phyloP scores from a whole-genome alignment of 352 stramenopile genomes.

The Phytophthora nicotianae region DNA sequence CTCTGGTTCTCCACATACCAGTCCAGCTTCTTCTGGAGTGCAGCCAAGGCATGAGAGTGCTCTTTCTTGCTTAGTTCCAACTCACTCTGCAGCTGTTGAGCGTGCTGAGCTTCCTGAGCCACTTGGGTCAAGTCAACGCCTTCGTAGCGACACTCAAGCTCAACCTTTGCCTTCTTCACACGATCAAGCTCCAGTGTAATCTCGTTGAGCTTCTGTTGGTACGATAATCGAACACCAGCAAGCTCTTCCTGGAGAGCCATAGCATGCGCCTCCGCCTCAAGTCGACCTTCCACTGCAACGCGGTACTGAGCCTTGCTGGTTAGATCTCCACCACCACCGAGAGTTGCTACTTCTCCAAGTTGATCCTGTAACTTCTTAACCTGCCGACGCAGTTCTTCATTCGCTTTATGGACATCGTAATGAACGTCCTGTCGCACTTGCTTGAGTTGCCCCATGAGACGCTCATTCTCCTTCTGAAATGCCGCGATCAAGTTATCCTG shows the following conservation, averaged over 20 bases:
- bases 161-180: conserved; percentile 81
- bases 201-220: conserved; percentile 69
- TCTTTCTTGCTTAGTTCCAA: conserved; percentile 54
- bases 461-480: conserved; percentile 85
- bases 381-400: conserved; percentile 61
- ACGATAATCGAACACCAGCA: conserved; percentile 26
- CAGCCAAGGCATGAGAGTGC: conserved; percentile 46
- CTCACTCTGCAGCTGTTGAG: conserved; percentile 49
- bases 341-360: conserved; percentile 18
- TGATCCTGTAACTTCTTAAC: conserved; percentile 49
- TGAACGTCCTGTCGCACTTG: conserved; percentile 60
- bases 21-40: conserved; percentile 81
- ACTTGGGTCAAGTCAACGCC: conserved; percentile 68
- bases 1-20: conserved; percentile 88
- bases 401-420: conserved; percentile 80
- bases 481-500: conserved; percentile 81
- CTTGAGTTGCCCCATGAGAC: conserved; percentile 81
- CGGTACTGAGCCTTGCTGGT: conserved; percentile 54
- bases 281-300: conserved; percentile 61
- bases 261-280: conserved; percentile 63
- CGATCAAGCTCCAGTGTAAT: conserved; percentile 73
- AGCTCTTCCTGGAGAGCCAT: conserved; percentile 70
- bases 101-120: conserved; percentile 57
- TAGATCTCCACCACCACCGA: conserved; percentile 21
- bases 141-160: conserved; percentile 81